Evolutionary conservation across 345 rosid genomes (phyloP).

Genomic region (Melaleuca alternifolia): DNA sequence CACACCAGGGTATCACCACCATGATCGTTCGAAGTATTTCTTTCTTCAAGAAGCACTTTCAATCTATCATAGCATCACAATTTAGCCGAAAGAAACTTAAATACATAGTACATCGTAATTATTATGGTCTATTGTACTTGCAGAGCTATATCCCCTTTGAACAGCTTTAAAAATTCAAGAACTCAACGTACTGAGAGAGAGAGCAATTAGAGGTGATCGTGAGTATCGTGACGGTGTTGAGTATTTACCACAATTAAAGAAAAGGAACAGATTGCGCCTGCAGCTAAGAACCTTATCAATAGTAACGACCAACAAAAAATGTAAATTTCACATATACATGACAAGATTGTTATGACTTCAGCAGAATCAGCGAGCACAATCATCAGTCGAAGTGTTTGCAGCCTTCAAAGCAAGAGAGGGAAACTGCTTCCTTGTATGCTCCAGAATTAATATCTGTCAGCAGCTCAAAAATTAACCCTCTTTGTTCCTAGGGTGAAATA

Average conservation of each 20-base stretch:
- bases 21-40: not conserved
- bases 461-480: not conserved
- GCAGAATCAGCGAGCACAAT: not conserved
- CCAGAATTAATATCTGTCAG: not conserved
- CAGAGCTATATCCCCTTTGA: not conserved
- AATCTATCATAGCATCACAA: not conserved
- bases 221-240: no score
- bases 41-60: not conserved
- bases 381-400: not conserved
- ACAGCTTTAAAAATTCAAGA: not conserved
- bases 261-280: no score
- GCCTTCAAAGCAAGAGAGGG: not conserved
- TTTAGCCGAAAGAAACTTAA: not conserved
- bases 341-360: not conserved
- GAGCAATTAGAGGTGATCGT: not conserved
- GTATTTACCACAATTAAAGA: no score
- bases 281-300: not conserved
- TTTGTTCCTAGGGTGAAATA: not conserved
- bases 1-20: not conserved
- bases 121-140: not conserved
- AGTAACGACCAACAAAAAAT: not conserved
- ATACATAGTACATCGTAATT: not conserved
- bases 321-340: not conserved
- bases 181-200: no score
- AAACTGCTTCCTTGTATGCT: not conserved